These are phyloP conservation scores for Talaromyces rugulosus DNA, from an alignment of 2,329 filamentous ascomycete genomes.

Conservation along the genomic window DNA sequence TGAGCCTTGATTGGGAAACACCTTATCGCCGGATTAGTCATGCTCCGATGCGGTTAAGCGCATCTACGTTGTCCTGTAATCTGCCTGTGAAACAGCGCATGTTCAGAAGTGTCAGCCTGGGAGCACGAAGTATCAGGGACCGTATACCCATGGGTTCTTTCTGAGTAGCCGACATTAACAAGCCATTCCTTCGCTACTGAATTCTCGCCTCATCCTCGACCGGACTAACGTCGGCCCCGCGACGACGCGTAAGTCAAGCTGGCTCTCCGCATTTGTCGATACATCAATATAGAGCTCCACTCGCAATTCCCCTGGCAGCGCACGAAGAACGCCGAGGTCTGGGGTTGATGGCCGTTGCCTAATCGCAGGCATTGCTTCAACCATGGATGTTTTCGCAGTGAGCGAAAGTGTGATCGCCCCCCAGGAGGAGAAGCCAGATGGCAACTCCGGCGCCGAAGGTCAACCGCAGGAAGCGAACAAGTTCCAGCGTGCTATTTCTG, in stretches of 20 bases:
- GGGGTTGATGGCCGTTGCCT: not conserved
- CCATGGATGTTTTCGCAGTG: constrained; percentile 43
- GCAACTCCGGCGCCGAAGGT: constrained; percentile 23
- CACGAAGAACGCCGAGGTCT: not conserved
- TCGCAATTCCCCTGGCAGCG: not conserved
- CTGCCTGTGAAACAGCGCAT: not conserved
- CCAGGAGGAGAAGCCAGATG: constrained; percentile 24
- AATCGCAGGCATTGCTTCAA: constrained; percentile 1
- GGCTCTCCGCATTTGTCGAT: constrained; percentile 9
- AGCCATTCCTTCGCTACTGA: not conserved
- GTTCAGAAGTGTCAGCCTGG: not conserved
- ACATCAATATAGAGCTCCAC: constrained; percentile 4
- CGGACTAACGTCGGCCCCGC: constrained; percentile 32
- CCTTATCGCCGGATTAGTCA: constrained; percentile 16
- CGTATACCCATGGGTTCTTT: not conserved
- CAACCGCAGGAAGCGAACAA: constrained; percentile 69
- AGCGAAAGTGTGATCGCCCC: constrained; percentile 34
- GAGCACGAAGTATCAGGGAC: not conserved
- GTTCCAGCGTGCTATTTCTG: constrained; percentile 92
- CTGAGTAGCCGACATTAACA: not conserved
- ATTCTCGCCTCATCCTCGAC: not conserved
- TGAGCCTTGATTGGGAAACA: constrained; percentile 12
- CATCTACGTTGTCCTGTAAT: not conserved
- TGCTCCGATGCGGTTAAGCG: not conserved
- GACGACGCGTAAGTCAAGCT: constrained; percentile 23